Conservation (phyloP, 2,329 filamentous ascomycete species). For the Apiospora sp. region DNA sequence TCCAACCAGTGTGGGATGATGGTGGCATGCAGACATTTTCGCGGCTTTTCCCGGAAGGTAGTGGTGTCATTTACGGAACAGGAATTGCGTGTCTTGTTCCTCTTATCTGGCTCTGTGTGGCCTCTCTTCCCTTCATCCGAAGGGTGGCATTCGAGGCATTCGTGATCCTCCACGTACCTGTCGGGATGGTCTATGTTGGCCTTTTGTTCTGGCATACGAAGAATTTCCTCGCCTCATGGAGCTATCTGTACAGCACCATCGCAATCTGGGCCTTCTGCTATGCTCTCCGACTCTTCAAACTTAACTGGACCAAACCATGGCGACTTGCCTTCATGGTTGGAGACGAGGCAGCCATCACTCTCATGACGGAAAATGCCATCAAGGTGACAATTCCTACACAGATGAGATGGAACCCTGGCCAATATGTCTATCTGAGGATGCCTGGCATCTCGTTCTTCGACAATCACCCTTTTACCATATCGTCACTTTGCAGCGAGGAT, state of each 20-base stretch:
- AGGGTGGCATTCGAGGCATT: slow-evolving; percentile 86
- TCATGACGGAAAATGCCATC: slow-evolving; percentile 93
- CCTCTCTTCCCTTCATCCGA: slow-evolving; percentile 82
- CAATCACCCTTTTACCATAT: slow-evolving; percentile 95
- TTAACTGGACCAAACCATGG: slow-evolving; percentile 89
- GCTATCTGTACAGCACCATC: slow-evolving; percentile 83
- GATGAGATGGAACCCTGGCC: slow-evolving; percentile 90
- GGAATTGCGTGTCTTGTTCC: slow-evolving; percentile 85
- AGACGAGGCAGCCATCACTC: slow-evolving; percentile 87
- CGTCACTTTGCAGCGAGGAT: slow-evolving; percentile 90
- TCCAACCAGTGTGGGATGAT: slow-evolving; percentile 87
- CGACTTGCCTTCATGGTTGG: slow-evolving; percentile 84
- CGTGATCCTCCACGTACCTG: slow-evolving; percentile 81
- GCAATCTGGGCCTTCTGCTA: slow-evolving; percentile 83
- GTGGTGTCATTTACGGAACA: slow-evolving; percentile 82
- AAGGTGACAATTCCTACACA: slow-evolving; percentile 95
- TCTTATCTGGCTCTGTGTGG: slow-evolving; percentile 81
- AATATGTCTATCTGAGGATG: slow-evolving; percentile 95
- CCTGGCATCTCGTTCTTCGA: slow-evolving; percentile 89
- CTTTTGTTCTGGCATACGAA: slow-evolving; percentile 96
- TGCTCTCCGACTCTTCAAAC: slow-evolving; percentile 76
- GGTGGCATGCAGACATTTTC: slow-evolving; percentile 75
- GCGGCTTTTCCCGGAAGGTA: slow-evolving; percentile 70
- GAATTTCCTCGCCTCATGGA: slow-evolving; percentile 90
- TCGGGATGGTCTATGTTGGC: slow-evolving; percentile 80